Evolutionary conservation across 164 flowering plant species (phyloP).

Genomic region (Tetracentron sinense): DNA sequence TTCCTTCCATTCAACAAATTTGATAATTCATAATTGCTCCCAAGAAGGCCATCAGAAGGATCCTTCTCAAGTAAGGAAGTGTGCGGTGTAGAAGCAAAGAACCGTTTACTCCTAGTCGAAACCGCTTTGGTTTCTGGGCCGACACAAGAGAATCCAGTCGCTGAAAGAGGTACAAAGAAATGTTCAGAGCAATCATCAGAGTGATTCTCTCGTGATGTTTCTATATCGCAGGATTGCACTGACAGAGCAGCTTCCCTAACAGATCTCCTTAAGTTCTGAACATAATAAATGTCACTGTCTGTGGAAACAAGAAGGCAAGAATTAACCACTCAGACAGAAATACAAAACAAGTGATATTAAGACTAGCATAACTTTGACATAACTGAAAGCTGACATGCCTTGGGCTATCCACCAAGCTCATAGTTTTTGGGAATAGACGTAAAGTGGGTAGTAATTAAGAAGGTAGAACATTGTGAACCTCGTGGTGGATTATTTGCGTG

Average conservation of each 20-base stretch:
- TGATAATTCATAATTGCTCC: conserved; percentile 40
- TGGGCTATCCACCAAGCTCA: neutral
- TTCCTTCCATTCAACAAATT: conserved; percentile 41
- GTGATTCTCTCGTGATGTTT: conserved; percentile 56
- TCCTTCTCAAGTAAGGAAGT: conserved; percentile 33
- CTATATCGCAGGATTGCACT: conserved; percentile 41
- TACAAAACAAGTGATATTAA: neutral
- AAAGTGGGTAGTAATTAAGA: neutral
- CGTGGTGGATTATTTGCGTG: conserved; percentile 41
- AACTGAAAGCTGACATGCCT: neutral
- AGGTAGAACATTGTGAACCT: conserved; percentile 55
- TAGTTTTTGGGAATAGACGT: neutral
- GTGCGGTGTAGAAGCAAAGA: conserved; percentile 45
- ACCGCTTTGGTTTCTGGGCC: conserved; percentile 40
- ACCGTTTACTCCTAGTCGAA: conserved; percentile 43
- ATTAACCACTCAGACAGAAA: conserved; percentile 13
- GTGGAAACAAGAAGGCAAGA: conserved; percentile 23
- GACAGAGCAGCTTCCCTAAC: conserved; percentile 91
- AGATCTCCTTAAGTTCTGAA: conserved; percentile 74
- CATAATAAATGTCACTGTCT: conserved; percentile 56
- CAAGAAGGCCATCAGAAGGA: conserved; percentile 23
- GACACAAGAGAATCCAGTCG: conserved; percentile 40
- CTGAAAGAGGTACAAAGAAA: conserved; percentile 74
- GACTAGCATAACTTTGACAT: neutral
- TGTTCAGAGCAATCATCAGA: conserved; percentile 71